A percentile compares a stretch with the other conserved stretches of the same genome.
Evolutionary conservation across 2,329 filamentous ascomycete genomes (phyloP).

Genomic region (Leptographium lundbergii): DNA sequence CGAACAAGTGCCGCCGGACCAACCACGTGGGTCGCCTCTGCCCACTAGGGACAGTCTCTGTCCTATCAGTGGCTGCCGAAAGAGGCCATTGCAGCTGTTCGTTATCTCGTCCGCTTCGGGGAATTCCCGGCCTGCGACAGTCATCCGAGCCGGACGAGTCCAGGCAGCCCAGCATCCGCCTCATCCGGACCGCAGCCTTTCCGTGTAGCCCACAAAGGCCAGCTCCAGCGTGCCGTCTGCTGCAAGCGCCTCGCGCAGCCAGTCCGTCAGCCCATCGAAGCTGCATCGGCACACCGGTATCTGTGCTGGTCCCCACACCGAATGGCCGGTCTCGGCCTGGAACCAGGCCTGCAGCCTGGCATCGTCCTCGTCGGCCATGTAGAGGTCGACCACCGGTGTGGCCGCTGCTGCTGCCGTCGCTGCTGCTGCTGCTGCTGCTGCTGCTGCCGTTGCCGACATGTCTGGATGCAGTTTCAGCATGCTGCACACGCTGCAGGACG

Average conservation of each 20-base stretch:
- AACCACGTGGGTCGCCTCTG: not conserved
- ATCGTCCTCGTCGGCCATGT: not conserved
- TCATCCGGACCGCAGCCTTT: not conserved
- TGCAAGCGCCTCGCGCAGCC: not conserved
- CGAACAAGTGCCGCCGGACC: not conserved
- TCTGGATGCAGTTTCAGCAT: too few species aligned
- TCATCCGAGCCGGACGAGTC: too few species aligned
- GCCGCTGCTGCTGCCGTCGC: not conserved
- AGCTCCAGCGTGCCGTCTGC: not conserved
- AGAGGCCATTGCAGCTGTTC: too few species aligned
- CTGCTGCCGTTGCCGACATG: not conserved
- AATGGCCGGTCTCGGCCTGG: not conserved
- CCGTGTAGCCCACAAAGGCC: not conserved
- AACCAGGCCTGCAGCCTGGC: not conserved
- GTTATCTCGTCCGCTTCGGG: not conserved
- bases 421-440: too few species aligned
- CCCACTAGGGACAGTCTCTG: not conserved
- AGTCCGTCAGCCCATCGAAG: not conserved
- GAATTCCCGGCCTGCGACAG: not conserved
- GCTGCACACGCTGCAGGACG: not conserved
- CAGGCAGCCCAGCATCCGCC: not conserved
- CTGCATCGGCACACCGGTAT: constrained; percentile 1
- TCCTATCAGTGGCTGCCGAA: not conserved
- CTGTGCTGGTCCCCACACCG: not conserved
- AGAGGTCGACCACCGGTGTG: not conserved